Evolutionary conservation across 2,329 filamentous ascomycete species (phyloP), one percentile per base, ranked within the genome.

Genomic region (Venturia carpophila): DNA sequence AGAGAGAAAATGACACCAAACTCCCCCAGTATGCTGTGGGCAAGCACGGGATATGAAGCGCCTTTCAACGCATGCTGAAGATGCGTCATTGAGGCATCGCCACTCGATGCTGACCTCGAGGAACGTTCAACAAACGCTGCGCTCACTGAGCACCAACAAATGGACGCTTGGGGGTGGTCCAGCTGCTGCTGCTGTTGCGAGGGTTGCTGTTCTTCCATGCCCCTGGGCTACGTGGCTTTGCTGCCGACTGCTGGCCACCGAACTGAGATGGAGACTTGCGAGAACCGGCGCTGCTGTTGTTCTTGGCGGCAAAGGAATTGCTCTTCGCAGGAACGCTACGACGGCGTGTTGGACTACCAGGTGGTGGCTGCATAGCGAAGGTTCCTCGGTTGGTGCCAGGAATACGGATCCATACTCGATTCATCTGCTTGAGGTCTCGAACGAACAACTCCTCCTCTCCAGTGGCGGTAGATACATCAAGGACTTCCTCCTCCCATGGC

Each of bases 91-190:
- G 30, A 37, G 30, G 27, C 9, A 56, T n/a, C 27, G 10, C 24
- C 52, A 27, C 52, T 37, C 52, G 27, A 58, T 58, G 52, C 52
- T 58, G 52, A 37, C 52, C 6, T 10, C 47, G 9, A 27, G 11
- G 17, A 27, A 52, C 24, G 11, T 27, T 52, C 21, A 17, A 27
- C 2, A 3, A 52, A 27, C 47, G 21, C 21, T 27, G 21, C 27
- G 52, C 52, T 58, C 52, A 58, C 52, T 58, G 52, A 58, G 52
- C 52, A 37, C 52, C 52, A 24, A 37, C 30, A 13, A 21, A 58
- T 10, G 52, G 17, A 5, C 52, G 52, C 52, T 37, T 58, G 52
- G 17, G 19, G 30, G 6, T 58, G 52, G 4, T 27, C 52, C 52
- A 58, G 15, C 13, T 34, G 27, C 24, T 19, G 24, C 6, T 19